A percentile compares a stretch with the other conserved stretches of the same genome.
These are phyloP conservation scores for Calocera cornea DNA, from an alignment of 768 basidiomycete species.

Conservation along the genomic window DNA sequence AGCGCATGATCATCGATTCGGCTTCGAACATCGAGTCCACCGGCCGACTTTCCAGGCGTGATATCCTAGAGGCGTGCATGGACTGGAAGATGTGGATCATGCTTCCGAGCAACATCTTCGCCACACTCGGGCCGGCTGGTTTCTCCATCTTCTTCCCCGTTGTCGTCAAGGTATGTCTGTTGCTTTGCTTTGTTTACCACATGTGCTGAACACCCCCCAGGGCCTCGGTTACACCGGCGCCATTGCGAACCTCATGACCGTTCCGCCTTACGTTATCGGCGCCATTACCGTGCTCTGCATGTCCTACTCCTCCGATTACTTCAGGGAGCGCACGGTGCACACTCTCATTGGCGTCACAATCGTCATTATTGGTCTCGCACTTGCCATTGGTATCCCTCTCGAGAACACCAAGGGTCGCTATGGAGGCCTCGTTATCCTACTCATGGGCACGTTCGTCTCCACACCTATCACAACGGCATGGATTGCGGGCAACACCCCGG, in stretches of 20 bases:
- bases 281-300: constrained; percentile 18
- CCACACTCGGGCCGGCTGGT: not conserved
- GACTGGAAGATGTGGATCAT: constrained; percentile 6
- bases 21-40: not conserved
- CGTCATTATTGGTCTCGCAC: not conserved
- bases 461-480: constrained; percentile 1
- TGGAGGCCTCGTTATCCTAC: not conserved
- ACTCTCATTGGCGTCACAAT: constrained; percentile 12
- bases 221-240: not conserved
- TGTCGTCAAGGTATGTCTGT: not conserved
- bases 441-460: not conserved
- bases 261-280: constrained; percentile 15
- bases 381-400: not conserved
- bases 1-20: not conserved
- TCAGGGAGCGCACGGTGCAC: constrained; percentile 21
- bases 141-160: constrained; percentile 4
- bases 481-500: constrained; percentile 12
- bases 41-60: not conserved
- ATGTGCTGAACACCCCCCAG: not conserved
- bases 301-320: constrained; percentile 22
- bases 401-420: not conserved
- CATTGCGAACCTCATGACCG: constrained; percentile 7
- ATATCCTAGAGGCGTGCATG: not conserved
- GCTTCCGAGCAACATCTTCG: constrained; percentile 3
- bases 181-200: not conserved